Evolutionary conservation across 2,329 filamentous ascomycete genomes (phyloP), one percentile per base, ranked within the genome.

Genomic region (Geoglossum cookeanum): DNA sequence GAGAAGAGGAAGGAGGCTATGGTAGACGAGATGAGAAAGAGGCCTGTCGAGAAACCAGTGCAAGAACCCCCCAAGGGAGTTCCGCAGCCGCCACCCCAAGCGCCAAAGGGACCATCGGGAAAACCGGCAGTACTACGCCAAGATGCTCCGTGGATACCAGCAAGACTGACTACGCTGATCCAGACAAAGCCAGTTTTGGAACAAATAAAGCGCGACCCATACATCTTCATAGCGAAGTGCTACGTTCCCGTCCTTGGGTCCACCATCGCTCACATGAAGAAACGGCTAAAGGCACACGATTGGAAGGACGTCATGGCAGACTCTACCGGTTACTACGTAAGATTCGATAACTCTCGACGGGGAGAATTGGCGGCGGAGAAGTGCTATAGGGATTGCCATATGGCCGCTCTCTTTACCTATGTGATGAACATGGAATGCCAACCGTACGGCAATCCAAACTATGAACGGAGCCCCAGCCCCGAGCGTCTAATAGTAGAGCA

Each of bases 371-470:
- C 96, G 69, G 84, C 88, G 0, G 83, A 87, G 62, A 78, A 85
- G 60, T 96, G 90, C 67, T 90, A 81, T 68, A 77, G 80, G 57
- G 78, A 83, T 55, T 89, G 86, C 62, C 83, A 96, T 67, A 84
- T 85, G 67, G 84, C 84, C 48, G 79, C 85, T 4, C 80, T 98
- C 61, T 98, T 98, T 72, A 96, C 85, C 1, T 97, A 97, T 63
- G 77, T 79, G 59, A 91, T 98, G 85, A 79, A 81, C 49, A 94
- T 98, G 88, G 85, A 91, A 66, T 82, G 88, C 58, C 84, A 85
- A 61, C 76, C 78, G 60, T 81, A 81, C 64, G 81, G 81, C 45
- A 81, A 83, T 64, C 79, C 80, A 11, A 75, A 79, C 61, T 81
- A 83, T 63, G 75, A 79, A 62, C 70, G 74, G 57, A 76, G 73